Base-by-base conservation (phyloP, 1,284 basidiomycete genomes). In the Papiliotrema laurentii region DNA sequence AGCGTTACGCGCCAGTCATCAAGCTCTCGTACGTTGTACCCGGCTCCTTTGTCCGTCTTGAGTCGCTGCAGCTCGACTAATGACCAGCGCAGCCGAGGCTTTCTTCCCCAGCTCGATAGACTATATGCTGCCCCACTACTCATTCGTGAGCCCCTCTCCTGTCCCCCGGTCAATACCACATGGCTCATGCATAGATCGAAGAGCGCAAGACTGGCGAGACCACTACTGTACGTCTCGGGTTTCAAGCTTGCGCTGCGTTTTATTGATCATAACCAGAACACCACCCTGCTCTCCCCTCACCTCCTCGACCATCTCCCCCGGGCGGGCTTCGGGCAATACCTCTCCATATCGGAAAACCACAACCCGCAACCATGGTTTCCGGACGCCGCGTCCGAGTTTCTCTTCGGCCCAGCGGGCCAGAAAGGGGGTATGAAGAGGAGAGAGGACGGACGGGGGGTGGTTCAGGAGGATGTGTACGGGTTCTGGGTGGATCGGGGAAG, bases 1-100 rank as follows among this genome's bases (percentile, higher is more conserved):
- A 64, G 19, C 51, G 56, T 41, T 70, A 64, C 47, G 68, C 70
- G 2, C 70, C 70, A 0, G 48, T 71, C 10, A 58, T 72, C 51
- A 71, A 70, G 53, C 60, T 71, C 24, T 63, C 65, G 66, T 71
- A 41, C n/a, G n/a, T n/a, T n/a, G n/a, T n/a, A n/a, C n/a, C n/a
- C n/a, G 31, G 63, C 54, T 9, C 24, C 28, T 9, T n/a, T 28
- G 27, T 24, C 16, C 11, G 26, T 9, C 36, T 24, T 10, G 7
- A 19, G n/a, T 2, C 7, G 5, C 19, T 24, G 19, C 11, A 16
- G 26, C 13, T 46, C 49, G 35, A 47, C 44, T 2, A 2, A 40
- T 22, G 27, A 4, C 22, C 18, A 68, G 68, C 1, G 53, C 46
- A 5, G 49, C 55, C 1, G 70, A 72, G 44, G 51, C 47, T n/a